A percentile compares a stretch with the other conserved stretches of the same genome.
Evolutionary conservation across 1,284 basidiomycete genomes (phyloP).

Genomic region (Neolentinus lepideus): DNA sequence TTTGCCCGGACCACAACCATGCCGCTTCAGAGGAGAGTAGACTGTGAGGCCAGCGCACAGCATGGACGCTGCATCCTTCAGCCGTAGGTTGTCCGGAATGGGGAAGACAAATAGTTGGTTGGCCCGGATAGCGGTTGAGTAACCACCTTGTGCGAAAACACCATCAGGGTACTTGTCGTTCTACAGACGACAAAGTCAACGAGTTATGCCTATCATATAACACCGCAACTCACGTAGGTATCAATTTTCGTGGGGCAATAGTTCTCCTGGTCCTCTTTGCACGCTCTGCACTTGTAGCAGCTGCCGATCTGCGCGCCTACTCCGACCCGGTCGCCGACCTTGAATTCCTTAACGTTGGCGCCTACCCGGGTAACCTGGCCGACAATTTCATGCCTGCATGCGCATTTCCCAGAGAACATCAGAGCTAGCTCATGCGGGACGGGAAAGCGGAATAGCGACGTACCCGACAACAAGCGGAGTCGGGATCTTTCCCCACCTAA

Average conservation of each 20-base stretch:
- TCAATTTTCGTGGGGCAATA: slow-evolving; percentile 29
- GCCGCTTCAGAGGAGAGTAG: slow-evolving; percentile 56
- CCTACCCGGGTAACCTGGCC: slow-evolving; percentile 50
- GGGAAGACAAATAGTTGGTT: slow-evolving; percentile 66
- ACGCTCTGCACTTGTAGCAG: slow-evolving; percentile 46
- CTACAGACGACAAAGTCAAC: neutral
- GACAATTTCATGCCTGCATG: slow-evolving; percentile 53
- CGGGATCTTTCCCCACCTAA: slow-evolving; percentile 20
- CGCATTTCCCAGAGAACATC: slow-evolving; percentile 15
- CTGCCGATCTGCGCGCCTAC: slow-evolving; percentile 55
- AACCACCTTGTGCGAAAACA: slow-evolving; percentile 51
- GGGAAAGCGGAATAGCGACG: slow-evolving; percentile 11
- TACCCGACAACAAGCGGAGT: slow-evolving; percentile 23
- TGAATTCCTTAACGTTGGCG: slow-evolving; percentile 46
- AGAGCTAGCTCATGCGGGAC: neutral
- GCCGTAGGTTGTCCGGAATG: slow-evolving; percentile 52
- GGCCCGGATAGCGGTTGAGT: slow-evolving; percentile 58
- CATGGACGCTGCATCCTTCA: slow-evolving; percentile 45
- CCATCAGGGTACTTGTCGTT: slow-evolving; percentile 38
- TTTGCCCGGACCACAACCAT: slow-evolving; percentile 57
- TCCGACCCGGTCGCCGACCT: slow-evolving; percentile 59
- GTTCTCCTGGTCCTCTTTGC: slow-evolving; percentile 48
- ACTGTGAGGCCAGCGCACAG: slow-evolving; percentile 64
- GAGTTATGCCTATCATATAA: slow-evolving; percentile 7
- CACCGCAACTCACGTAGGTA: slow-evolving; percentile 1